Conservation (phyloP, 2,329 filamentous ascomycete genomes). For the Colletotrichum acutatum region DNA sequence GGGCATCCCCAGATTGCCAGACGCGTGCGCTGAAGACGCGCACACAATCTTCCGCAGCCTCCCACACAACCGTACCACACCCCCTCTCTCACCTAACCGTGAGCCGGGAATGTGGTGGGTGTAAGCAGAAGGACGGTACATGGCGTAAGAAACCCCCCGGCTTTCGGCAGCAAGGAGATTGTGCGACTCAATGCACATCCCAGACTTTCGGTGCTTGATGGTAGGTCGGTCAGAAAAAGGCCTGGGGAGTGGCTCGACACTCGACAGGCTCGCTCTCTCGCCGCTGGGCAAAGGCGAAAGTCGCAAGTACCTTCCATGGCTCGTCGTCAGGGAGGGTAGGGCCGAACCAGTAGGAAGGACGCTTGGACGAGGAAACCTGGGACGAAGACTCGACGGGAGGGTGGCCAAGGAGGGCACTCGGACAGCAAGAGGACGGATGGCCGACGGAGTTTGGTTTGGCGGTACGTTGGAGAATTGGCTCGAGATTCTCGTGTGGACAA, state of each 20-base stretch:
- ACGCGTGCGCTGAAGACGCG: neutral
- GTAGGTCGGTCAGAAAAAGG: neutral
- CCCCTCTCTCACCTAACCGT: neutral
- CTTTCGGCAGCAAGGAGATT: constrained; percentile 21
- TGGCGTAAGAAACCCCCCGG: neutral
- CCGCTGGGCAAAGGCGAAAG: neutral
- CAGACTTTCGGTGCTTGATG: constrained; percentile 15
- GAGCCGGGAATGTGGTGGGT: constrained; percentile 17
- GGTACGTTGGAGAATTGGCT: neutral
- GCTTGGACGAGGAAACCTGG: constrained; percentile 22
- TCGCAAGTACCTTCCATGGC: neutral
- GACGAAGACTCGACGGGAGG: constrained; percentile 19
- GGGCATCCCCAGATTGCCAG: constrained; percentile 16
- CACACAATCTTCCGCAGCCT: neutral
- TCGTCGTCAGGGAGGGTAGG: constrained; percentile 24
- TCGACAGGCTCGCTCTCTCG: neutral
- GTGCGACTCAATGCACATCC: constrained; percentile 28
- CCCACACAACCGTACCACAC: neutral
- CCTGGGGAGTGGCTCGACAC: neutral
- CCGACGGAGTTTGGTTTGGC: neutral
- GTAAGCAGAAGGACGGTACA: neutral
- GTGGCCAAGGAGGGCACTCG: constrained; percentile 15
- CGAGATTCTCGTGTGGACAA: neutral
- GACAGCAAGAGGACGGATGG: constrained; percentile 7
- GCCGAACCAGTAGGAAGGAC: constrained; percentile 26